Conservation (phyloP, 768 basidiomycete genomes). For the Sarcodon aspratus region DNA sequence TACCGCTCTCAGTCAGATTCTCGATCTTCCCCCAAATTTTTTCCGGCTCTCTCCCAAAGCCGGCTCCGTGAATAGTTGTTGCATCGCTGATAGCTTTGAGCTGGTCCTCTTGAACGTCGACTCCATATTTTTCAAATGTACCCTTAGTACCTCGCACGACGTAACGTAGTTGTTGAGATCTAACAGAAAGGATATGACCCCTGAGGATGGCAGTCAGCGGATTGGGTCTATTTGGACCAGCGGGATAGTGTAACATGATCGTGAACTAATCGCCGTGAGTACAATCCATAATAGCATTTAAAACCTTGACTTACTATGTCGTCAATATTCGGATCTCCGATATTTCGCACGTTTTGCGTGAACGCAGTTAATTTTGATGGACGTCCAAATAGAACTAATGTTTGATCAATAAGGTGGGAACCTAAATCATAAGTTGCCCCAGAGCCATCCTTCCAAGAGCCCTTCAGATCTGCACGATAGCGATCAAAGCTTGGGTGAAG, state of each 20-base stretch:
- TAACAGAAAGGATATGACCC: conserved; percentile 59
- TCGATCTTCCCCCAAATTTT: conserved; percentile 53
- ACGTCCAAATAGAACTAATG: conserved; percentile 62
- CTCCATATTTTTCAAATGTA: conserved; percentile 62
- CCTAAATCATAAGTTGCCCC: conserved; percentile 74
- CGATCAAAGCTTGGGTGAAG: conserved; percentile 50
- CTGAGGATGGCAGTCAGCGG: conserved; percentile 53
- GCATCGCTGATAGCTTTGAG: conserved; percentile 45
- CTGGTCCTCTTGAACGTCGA: conserved; percentile 74
- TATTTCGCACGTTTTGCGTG: conserved; percentile 55
- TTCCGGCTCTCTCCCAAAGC: conserved; percentile 54
- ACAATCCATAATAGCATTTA: not conserved
- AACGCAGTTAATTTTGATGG: conserved; percentile 60
- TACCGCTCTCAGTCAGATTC: conserved; percentile 35
- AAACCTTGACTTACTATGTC: conserved; percentile 36
- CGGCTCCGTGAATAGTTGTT: conserved; percentile 26
- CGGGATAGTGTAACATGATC: conserved; percentile 32
- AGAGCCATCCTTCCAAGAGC: conserved; percentile 74
- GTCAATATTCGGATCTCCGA: conserved; percentile 54
- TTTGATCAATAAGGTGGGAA: conserved; percentile 72
- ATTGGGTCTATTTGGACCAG: conserved; percentile 13
- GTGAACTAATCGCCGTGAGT: conserved; percentile 28
- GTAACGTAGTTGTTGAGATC: conserved; percentile 58
- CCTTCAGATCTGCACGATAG: conserved; percentile 51
- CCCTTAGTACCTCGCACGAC: conserved; percentile 62